Base-by-base conservation (phyloP, 2,329 filamentous ascomycete species). In the Beauveria varroae region DNA sequence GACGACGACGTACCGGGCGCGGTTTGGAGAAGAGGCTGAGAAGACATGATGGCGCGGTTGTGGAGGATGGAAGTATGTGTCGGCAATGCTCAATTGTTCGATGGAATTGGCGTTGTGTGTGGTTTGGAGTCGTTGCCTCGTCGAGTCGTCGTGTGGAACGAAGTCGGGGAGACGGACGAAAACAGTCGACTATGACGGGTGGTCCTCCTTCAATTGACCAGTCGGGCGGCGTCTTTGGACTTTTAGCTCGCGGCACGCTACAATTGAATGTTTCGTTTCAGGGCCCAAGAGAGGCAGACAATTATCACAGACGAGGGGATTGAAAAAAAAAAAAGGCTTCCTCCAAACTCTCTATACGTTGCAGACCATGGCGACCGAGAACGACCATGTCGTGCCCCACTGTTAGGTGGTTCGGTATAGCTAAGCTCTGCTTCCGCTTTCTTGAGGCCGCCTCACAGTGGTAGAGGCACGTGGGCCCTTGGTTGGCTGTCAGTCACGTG, bases 11-110 rank as follows among this genome's bases (percentile, higher is more conserved):
- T 82, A 96, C 93, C 93, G 66, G 92, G 93, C 57, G 93, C 89
- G 57, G 91, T 93, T 74, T 97, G 93, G 68, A 99, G 90, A 63
- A 99, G 90, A 71, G 95, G 95, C 79, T 97, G 93, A 74, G 88
- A 92, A 66, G 95, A 99, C 95, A 99, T 98, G 71, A 66, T 82
- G 34, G 5, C 20, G 73, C 12, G n/a, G 20, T 8, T 22, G 20
- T 4, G n/a, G 34, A 14, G 12, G 5, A 37, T 26, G 6, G 8
- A 12, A n/a, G 7, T 2, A 26, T 14, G 30, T 37, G 34, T 37
- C 34, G 12, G 12, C 1, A 12, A 41, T 3, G 26, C 6, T 12
- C 49, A 54, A 53, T 60, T 44, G 47, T 14, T 28, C 16, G 26
- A 24, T 53, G n/a, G 3, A 49, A 41, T 7, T 4, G 16, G 24